Evolutionary conservation across 208 protist genomes (phyloP).

Genomic region (Trypanosoma rangeli): DNA sequence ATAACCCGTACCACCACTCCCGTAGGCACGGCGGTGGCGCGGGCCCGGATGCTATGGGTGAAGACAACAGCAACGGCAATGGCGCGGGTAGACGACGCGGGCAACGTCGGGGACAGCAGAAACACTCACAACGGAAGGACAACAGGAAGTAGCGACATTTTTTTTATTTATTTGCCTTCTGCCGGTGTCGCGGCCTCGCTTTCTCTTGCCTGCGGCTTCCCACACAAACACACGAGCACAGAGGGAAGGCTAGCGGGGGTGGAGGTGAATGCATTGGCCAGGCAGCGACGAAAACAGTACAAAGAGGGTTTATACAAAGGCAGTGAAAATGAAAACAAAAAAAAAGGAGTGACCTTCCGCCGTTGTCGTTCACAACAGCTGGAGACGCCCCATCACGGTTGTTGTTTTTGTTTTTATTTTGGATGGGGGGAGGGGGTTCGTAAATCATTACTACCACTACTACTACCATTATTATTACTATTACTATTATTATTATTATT

Average conservation of each 20-base stretch:
- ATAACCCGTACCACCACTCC: not conserved
- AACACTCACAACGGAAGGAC: slow-evolving; percentile 2
- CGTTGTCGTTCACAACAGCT: slow-evolving; percentile 14
- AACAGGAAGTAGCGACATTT: not conserved
- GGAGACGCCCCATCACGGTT: not conserved
- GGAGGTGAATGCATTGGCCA: not conserved
- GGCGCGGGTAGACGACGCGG: slow-evolving; percentile 1
- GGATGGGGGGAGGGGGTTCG: no score
- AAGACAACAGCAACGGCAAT: not conserved
- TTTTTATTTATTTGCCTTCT: not conserved
- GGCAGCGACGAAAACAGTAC: no score
- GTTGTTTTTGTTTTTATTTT: not conserved
- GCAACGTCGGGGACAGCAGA: not conserved
- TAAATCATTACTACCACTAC: not conserved
- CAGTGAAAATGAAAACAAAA: not conserved
- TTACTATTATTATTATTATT: slow-evolving; percentile 11
- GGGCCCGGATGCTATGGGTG: no score
- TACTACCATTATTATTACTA: not conserved
- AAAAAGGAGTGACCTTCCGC: not conserved
- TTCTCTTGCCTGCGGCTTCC: no score
- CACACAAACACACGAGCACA: not conserved
- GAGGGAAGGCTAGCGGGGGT: no score
- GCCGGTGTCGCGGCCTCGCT: no score
- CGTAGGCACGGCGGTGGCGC: not conserved
- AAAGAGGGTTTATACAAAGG: not conserved